phyloP scores from a whole-genome alignment of 1,139 yeast genomes.

The Ogataea hybrid region DNA sequence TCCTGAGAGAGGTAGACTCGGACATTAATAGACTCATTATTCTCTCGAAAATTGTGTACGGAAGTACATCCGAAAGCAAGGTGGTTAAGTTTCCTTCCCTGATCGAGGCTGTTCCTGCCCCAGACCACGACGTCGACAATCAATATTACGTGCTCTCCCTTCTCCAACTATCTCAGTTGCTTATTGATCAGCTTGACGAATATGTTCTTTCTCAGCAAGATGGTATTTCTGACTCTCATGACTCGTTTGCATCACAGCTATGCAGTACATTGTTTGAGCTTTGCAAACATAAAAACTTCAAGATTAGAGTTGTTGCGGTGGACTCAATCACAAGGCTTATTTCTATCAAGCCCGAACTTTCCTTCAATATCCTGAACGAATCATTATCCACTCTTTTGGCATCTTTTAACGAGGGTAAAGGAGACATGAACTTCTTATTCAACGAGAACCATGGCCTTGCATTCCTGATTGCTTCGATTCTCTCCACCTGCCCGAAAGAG shows the following conservation, averaged over 20 bases:
- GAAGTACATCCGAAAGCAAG: slow-evolving; percentile 13
- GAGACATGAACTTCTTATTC: slow-evolving; percentile 28
- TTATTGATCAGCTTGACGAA: slow-evolving; percentile 30
- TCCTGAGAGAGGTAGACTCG: slow-evolving; percentile 30
- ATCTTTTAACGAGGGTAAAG: slow-evolving; percentile 26
- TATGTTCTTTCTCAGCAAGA: slow-evolving; percentile 31
- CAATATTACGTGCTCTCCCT: slow-evolving; percentile 28
- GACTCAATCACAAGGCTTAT: slow-evolving; percentile 30
- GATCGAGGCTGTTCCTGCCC: slow-evolving; percentile 12
- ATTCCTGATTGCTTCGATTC: slow-evolving; percentile 28
- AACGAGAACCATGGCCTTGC: slow-evolving; percentile 31
- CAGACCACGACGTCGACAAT: slow-evolving; percentile 15
- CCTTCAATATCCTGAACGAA: slow-evolving; percentile 30
- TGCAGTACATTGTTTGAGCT: slow-evolving; percentile 31
- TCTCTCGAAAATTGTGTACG: slow-evolving; percentile 26
- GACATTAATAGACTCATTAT: slow-evolving; percentile 31
- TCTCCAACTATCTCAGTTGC: slow-evolving; percentile 26
- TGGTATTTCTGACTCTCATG: slow-evolving; percentile 22
- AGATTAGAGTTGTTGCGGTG: slow-evolving; percentile 37
- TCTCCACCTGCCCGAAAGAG: slow-evolving; percentile 31
- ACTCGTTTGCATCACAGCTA: slow-evolving; percentile 27
- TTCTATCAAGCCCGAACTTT: slow-evolving; percentile 31
- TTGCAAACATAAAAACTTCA: slow-evolving; percentile 34
- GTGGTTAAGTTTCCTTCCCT: slow-evolving; percentile 21
- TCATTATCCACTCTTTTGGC: slow-evolving; percentile 35